Conservation (phyloP, 805 yeast genomes). For the Starmerella etchellsii region DNA sequence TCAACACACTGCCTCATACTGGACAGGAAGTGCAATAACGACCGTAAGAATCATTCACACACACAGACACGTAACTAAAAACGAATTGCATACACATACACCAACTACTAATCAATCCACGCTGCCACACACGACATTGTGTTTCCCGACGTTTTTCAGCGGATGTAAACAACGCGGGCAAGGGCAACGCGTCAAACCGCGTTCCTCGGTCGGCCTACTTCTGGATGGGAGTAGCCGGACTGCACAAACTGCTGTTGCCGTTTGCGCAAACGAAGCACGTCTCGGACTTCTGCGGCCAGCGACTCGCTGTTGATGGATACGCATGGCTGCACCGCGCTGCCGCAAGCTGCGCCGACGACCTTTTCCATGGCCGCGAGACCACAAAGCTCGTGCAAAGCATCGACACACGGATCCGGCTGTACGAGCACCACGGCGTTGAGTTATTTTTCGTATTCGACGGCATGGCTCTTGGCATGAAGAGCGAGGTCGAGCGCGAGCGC, state of each 20-base stretch:
- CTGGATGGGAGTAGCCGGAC: constrained; percentile 76
- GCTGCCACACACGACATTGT: no score
- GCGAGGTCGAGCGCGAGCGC: constrained; percentile 57
- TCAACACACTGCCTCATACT: no score
- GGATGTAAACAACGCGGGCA: no score
- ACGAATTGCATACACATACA: no score
- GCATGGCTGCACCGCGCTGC: constrained; percentile 93
- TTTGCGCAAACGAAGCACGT: constrained; percentile 52
- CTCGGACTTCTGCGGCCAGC: constrained; percentile 52
- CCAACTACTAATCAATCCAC: no score
- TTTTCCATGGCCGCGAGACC: constrained; percentile 61
- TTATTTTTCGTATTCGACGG: constrained; percentile 94
- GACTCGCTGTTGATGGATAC: constrained; percentile 86
- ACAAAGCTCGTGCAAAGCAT: constrained; percentile 47
- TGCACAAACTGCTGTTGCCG: constrained; percentile 64
- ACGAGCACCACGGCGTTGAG: constrained; percentile 51
- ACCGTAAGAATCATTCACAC: no score
- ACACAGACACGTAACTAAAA: no score
- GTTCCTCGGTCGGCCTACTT: no score
- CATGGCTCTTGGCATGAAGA: constrained; percentile 67
- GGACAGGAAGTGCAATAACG: no score
- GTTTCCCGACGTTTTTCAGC: no score
- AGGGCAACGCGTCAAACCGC: no score
- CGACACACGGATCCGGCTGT: constrained; percentile 51
- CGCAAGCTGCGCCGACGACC: constrained; percentile 68